phyloP scores from a whole-genome alignment of 2,329 filamentous ascomycete genomes.

The Mariannaea elegans region DNA sequence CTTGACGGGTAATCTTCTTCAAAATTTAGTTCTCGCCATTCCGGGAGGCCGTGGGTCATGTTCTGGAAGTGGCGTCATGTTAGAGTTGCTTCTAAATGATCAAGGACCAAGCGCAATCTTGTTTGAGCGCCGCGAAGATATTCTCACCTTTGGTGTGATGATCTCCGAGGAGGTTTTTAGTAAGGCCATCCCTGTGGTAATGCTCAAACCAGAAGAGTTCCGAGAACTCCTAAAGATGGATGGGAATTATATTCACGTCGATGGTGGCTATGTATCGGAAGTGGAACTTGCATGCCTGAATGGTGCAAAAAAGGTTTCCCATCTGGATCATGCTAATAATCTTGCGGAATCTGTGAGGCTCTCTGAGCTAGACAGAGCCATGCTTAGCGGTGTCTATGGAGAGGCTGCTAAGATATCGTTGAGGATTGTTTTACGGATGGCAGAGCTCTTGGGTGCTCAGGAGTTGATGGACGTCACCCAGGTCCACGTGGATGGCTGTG shows the following conservation, averaged over 20 bases:
- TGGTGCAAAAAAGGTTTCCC: no score
- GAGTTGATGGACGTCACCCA: constrained; percentile 31
- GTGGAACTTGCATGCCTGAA: no score
- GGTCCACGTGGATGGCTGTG: constrained; percentile 38
- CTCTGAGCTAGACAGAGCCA: constrained; percentile 16
- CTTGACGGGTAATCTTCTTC: not conserved
- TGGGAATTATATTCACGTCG: constrained; percentile 8
- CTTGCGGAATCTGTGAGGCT: no score
- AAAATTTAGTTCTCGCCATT: constrained; percentile 14
- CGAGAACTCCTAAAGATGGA: not conserved
- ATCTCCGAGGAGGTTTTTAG: constrained; percentile 19
- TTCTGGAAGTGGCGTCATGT: constrained; percentile 16
- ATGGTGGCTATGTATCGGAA: no score
- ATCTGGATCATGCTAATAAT: no score
- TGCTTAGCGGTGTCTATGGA: constrained; percentile 22
- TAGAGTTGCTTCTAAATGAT: constrained; percentile 15
- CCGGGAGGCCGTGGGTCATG: constrained; percentile 21
- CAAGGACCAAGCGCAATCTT: constrained; percentile 11
- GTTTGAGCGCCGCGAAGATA: constrained; percentile 17
- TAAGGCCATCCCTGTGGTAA: constrained; percentile 8
- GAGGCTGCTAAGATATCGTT: constrained; percentile 22
- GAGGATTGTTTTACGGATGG: constrained; percentile 28
- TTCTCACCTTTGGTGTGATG: constrained; percentile 21
- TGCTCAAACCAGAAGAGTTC: not conserved
- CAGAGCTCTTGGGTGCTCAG: constrained; percentile 21